Percentiles rank a stretch among this genome's conserved stretches.
These are phyloP conservation scores for Neofusicoccum cordaticola DNA, from an alignment of 2,329 filamentous ascomycete genomes.

Conservation along the genomic window DNA sequence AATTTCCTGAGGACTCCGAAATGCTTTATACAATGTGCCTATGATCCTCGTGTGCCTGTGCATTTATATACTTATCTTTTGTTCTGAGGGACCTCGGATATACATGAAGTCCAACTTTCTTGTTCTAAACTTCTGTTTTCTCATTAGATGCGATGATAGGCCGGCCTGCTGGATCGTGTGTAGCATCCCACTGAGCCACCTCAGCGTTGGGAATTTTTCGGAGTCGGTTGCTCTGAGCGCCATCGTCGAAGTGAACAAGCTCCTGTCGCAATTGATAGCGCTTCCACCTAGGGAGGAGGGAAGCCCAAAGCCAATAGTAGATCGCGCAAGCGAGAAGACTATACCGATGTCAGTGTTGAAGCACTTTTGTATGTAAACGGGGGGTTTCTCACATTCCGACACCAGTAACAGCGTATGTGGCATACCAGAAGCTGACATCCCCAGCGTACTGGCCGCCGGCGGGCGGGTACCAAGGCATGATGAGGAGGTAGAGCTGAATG, in stretches of 20 bases:
- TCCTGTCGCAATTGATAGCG: constrained; percentile 57
- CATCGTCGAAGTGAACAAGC: constrained; percentile 50
- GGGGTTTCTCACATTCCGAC: constrained; percentile 59
- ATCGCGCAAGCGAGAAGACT: constrained; percentile 53
- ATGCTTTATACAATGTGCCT: too few relatives aligned
- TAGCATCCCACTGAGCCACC: constrained; percentile 56
- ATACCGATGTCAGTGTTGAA: neutral
- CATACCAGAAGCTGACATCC: constrained; percentile 72
- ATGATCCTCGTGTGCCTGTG: too few relatives aligned
- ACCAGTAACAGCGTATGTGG: constrained; percentile 64
- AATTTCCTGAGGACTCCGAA: too few relatives aligned
- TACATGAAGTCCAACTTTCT: too few relatives aligned
- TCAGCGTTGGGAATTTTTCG: constrained; percentile 54
- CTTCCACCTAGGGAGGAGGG: constrained; percentile 52
- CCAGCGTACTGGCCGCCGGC: constrained; percentile 57
- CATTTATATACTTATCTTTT: too few relatives aligned
- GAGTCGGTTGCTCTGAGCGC: constrained; percentile 49
- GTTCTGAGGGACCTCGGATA: too few relatives aligned
- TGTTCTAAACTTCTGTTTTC: too few relatives aligned
- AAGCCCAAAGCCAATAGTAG: constrained; percentile 61
- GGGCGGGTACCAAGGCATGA: constrained; percentile 72
- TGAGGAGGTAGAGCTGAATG: constrained; percentile 60
- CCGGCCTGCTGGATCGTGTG: constrained; percentile 50
- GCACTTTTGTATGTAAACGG: neutral
- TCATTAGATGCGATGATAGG: neutral